A percentile compares a stretch with the other conserved stretches of the same genome.
Evolutionary conservation across 1,139 yeast genomes (phyloP).

Genomic region (Magnusiomyces sp.): DNA sequence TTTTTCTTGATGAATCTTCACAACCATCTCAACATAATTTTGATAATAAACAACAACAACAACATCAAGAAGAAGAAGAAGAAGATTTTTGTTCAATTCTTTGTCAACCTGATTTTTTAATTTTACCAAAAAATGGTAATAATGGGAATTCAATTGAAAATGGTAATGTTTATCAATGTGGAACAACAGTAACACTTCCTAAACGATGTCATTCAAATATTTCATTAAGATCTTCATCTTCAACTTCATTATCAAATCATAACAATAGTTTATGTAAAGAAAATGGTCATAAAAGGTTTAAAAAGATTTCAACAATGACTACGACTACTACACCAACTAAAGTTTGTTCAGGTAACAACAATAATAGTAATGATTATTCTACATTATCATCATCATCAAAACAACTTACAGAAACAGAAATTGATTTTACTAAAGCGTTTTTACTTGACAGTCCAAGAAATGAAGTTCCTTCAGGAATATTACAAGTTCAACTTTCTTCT

Average conservation of each 20-base stretch:
- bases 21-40: no score
- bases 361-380: background rate
- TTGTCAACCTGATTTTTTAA: no score
- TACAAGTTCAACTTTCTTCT: background rate
- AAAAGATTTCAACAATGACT: no score
- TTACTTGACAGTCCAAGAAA: background rate
- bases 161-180: no score
- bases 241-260: no score
- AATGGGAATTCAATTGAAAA: background rate
- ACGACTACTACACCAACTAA: no score
- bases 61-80: background rate
- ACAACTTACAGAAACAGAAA: background rate
- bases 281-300: no score
- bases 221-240: background rate
- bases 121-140: background rate
- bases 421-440: background rate
- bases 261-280: no score
- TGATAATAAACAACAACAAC: background rate
- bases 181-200: background rate
- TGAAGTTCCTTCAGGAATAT: slow-evolving; percentile 3
- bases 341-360: background rate
- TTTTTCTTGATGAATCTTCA: no score
- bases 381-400: background rate
- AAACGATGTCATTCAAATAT: slow-evolving; percentile 2
- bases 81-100: no score